These are phyloP conservation scores for Ceratocystis cubensis DNA, from an alignment of 2,329 filamentous ascomycete genomes.

Conservation along the genomic window DNA sequence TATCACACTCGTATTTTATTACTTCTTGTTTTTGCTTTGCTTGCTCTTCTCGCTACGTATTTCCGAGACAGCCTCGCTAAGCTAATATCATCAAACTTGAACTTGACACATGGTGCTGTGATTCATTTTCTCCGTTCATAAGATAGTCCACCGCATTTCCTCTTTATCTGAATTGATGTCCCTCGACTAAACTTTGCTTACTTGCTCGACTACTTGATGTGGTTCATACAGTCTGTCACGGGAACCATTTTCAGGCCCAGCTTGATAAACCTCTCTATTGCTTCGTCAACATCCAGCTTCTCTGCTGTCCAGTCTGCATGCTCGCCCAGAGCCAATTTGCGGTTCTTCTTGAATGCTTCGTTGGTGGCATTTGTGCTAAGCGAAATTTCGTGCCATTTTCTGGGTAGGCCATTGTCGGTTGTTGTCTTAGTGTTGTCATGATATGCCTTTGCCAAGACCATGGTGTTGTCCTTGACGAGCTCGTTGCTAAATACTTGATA, in stretches of 20 bases:
- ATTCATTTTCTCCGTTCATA: too few relatives aligned
- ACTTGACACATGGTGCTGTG: neutral
- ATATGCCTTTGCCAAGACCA: neutral
- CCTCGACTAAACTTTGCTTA: too few relatives aligned
- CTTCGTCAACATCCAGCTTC: neutral
- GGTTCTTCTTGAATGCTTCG: neutral
- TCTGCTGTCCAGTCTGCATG: neutral
- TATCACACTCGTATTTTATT: neutral
- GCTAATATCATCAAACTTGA: neutral
- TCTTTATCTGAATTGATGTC: too few relatives aligned
- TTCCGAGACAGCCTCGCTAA: conserved; percentile 3
- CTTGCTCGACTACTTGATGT: neutral
- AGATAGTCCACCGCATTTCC: too few relatives aligned
- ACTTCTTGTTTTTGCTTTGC: neutral
- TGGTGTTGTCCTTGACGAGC: neutral
- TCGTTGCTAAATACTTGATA: neutral
- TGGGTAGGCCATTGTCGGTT: neutral
- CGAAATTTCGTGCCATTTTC: conserved; percentile 9
- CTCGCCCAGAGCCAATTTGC: neutral
- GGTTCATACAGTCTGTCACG: neutral
- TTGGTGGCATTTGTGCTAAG: neutral
- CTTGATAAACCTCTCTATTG: neutral
- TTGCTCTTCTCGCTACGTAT: neutral
- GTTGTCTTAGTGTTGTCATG: neutral
- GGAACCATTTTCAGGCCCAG: neutral